These are phyloP conservation scores for Wickerhamomyces hampshirensis DNA, from an alignment of 805 yeast genomes.

Conservation along the genomic window DNA sequence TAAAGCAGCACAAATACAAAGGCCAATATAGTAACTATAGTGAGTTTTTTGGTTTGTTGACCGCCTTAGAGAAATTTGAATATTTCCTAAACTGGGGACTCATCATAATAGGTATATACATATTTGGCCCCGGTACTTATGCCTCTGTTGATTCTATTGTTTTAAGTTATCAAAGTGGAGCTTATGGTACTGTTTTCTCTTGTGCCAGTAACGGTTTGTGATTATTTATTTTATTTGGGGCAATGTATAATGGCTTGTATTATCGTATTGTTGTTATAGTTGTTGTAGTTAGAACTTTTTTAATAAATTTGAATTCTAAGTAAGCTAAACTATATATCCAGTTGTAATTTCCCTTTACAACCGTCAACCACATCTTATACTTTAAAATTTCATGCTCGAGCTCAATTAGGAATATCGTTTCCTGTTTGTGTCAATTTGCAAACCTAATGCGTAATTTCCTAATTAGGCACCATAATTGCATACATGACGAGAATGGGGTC, in stretches of 20 bases:
- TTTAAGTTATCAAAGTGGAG: constrained; percentile 41
- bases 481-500: no score
- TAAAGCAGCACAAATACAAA: constrained; percentile 33
- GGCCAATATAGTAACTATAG: constrained; percentile 22
- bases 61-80: constrained; percentile 32
- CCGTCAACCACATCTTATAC: no score
- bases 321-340: background rate
- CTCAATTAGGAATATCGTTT: no score
- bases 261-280: no score
- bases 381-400: no score
- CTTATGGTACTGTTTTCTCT: constrained; percentile 47
- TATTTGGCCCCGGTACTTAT: constrained; percentile 56
- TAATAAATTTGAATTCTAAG: no score
- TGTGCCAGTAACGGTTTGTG: constrained; percentile 42
- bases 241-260: no score
- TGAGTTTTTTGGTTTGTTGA: constrained; percentile 27
- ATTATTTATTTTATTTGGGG: no score
- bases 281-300: no score
- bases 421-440: no score
- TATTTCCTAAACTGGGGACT: constrained; percentile 32
- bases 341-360: background rate
- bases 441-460: no score
- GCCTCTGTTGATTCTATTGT: constrained; percentile 52
- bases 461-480: no score
- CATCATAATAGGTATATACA: constrained; percentile 45